Conservation (phyloP, 1,284 basidiomycete species). For the Tranzscheliella williamsii region DNA sequence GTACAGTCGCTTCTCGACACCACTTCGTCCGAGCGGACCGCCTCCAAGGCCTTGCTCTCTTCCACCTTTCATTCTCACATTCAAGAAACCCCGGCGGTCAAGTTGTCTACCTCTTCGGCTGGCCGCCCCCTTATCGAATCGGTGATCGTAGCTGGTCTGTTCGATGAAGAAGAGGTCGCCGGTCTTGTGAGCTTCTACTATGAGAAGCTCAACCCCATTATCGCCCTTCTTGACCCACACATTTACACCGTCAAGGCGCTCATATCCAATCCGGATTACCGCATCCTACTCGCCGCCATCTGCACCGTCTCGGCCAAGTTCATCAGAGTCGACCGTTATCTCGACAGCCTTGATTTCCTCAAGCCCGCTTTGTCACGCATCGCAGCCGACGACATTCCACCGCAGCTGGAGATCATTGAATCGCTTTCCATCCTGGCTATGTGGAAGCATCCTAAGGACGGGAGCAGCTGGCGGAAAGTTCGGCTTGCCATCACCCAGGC, state of each 20-base stretch:
- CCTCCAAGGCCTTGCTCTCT: constrained; percentile 33
- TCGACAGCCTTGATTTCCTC: constrained; percentile 64
- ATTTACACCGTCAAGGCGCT: constrained; percentile 67
- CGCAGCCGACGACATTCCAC: constrained; percentile 70
- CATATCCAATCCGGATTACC: constrained; percentile 68
- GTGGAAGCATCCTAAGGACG: constrained; percentile 70
- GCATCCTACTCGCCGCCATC: constrained; percentile 78
- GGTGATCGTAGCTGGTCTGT: constrained; percentile 32
- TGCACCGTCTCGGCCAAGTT: constrained; percentile 84
- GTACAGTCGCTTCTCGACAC: constrained; percentile 40
- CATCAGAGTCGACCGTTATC: constrained; percentile 68
- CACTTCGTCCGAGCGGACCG: constrained; percentile 26
- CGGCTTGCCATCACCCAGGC: constrained; percentile 59
- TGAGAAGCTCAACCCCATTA: constrained; percentile 43
- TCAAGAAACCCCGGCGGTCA: constrained; percentile 32
- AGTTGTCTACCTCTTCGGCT: constrained; percentile 19
- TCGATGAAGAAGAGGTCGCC: constrained; percentile 32
- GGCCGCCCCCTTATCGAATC: constrained; percentile 35
- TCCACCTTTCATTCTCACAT: constrained; percentile 36
- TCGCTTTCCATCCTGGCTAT: constrained; percentile 81
- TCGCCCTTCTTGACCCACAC: constrained; percentile 59
- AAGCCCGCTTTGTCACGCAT: constrained; percentile 70
- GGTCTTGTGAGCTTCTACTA: constrained; percentile 37
- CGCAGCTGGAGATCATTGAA: constrained; percentile 76
- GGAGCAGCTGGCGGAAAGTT: constrained; percentile 60